Evolutionary conservation across 371 early-diverging fungal species (phyloP).

Genomic region (Nematocida sp.): DNA sequence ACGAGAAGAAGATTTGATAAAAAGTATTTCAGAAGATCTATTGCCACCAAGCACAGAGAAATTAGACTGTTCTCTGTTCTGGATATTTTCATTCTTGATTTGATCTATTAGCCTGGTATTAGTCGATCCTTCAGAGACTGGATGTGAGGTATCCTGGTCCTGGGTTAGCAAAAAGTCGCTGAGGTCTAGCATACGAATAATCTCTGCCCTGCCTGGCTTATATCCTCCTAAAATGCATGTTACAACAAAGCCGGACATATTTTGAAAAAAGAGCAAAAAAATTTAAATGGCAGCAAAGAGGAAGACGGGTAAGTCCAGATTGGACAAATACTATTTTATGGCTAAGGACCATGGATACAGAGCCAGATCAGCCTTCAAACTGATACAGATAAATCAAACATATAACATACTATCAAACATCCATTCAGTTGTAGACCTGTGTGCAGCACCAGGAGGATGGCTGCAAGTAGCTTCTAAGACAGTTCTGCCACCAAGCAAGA

Average conservation of each 20-base stretch:
- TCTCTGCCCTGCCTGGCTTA: background rate
- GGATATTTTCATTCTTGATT: slow-evolving; percentile 13
- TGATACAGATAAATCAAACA: slow-evolving; percentile 87
- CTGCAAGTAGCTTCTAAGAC: slow-evolving; percentile 81
- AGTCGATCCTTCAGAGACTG: background rate
- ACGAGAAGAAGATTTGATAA: slow-evolving; percentile 8
- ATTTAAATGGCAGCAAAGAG: slow-evolving; percentile 50
- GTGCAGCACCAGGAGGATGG: slow-evolving; percentile 98
- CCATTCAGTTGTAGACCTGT: slow-evolving; percentile 83
- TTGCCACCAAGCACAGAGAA: slow-evolving; percentile 35
- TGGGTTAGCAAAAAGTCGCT: background rate
- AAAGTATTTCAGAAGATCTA: slow-evolving; percentile 30
- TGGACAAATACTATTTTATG: slow-evolving; percentile 98
- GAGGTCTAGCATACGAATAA: slow-evolving; percentile 4
- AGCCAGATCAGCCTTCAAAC: slow-evolving; percentile 97
- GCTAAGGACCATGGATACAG: slow-evolving; percentile 99
- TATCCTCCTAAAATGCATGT: slow-evolving; percentile 38
- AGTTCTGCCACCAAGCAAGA: slow-evolving; percentile 64
- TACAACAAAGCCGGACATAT: slow-evolving; percentile 49
- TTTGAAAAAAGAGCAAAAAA: background rate
- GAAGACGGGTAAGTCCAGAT: slow-evolving; percentile 71
- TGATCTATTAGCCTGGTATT: background rate
- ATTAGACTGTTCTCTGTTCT: background rate
- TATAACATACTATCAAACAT: slow-evolving; percentile 77
- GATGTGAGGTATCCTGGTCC: background rate